Evolutionary conservation across 805 yeast genomes (phyloP).

Genomic region (Yamadazyma laniorum): DNA sequence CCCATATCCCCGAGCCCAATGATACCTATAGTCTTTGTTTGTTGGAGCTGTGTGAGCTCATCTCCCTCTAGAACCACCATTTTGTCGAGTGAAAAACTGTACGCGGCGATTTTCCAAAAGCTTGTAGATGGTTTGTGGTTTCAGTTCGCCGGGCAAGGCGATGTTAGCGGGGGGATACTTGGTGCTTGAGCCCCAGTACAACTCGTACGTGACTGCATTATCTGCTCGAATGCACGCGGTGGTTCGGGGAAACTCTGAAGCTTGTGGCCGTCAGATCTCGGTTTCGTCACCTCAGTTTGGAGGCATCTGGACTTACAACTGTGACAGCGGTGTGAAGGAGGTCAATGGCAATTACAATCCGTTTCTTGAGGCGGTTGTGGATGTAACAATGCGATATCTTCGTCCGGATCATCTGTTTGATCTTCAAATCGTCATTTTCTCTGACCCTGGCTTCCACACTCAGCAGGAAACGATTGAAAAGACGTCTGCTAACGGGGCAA

Average conservation of each 20-base stretch:
- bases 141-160: constrained; percentile 96
- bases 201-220: constrained; percentile 80
- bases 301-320: constrained; percentile 65
- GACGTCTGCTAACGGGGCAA: constrained; percentile 33
- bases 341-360: constrained; percentile 54
- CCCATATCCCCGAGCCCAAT: constrained; percentile 99
- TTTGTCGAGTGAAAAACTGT: too few species aligned
- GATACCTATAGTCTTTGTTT: constrained; percentile 68
- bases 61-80: constrained; percentile 47
- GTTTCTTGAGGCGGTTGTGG: constrained; percentile 65
- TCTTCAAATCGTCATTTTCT: constrained; percentile 59
- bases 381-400: constrained; percentile 54
- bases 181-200: constrained; percentile 74
- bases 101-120: too few species aligned
- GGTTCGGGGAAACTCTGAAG: constrained; percentile 20
- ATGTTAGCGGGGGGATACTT: constrained; percentile 92
- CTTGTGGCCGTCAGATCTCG: constrained; percentile 26
- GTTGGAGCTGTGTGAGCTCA: constrained; percentile 14
- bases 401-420: constrained; percentile 29
- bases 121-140: constrained; percentile 28
- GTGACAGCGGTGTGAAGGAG: constrained; percentile 24
- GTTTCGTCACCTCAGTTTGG: constrained; percentile 78
- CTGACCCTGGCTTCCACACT: constrained; percentile 90
- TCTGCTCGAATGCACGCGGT: constrained; percentile 88
- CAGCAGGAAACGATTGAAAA: constrained; percentile 47